phyloP scores from a whole-genome alignment of 495 filamentous ascomycete genomes.

The Glarea lozoyensis region DNA sequence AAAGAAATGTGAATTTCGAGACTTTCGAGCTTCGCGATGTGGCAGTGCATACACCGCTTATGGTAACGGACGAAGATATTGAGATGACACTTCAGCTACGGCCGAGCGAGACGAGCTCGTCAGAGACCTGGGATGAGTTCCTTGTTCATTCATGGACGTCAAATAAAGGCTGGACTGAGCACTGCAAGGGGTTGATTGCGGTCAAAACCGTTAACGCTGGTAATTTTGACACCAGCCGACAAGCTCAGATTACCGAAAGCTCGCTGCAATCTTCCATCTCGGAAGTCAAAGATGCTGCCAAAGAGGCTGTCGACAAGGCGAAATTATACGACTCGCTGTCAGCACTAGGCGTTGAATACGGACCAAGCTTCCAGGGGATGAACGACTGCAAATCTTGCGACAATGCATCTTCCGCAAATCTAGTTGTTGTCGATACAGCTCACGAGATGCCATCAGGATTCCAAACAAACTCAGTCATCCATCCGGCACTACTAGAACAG shows the following conservation, averaged over 20 bases:
- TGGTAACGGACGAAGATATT: constrained; percentile 17
- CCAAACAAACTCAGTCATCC: constrained; percentile 34
- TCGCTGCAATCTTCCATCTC: neutral
- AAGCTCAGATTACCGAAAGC: neutral
- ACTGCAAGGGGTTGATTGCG: constrained; percentile 35
- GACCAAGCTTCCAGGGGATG: constrained; percentile 32
- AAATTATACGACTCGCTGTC: constrained; percentile 30
- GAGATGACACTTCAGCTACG: constrained; percentile 19
- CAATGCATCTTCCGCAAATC: constrained; percentile 27
- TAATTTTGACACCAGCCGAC: constrained; percentile 15
- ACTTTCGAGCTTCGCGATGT: constrained; percentile 25
- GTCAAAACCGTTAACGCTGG: constrained; percentile 20
- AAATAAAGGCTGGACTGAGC: constrained; percentile 36
- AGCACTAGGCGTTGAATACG: constrained; percentile 28
- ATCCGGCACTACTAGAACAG: constrained; percentile 36
- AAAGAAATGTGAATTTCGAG: constrained; percentile 10
- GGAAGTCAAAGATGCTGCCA: constrained; percentile 4
- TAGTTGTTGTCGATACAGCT: constrained; percentile 35
- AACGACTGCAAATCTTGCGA: constrained; percentile 30
- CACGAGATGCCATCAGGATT: constrained; percentile 36
- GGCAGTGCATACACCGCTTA: constrained; percentile 21
- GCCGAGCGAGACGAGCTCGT: constrained; percentile 27
- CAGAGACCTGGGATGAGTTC: constrained; percentile 25
- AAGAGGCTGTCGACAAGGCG: constrained; percentile 17
- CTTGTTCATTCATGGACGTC: constrained; percentile 34